These are phyloP conservation scores for Sphagnum fallax DNA, from an alignment of 228 moss, liverwort and hornwort genomes.

Conservation along the genomic window DNA sequence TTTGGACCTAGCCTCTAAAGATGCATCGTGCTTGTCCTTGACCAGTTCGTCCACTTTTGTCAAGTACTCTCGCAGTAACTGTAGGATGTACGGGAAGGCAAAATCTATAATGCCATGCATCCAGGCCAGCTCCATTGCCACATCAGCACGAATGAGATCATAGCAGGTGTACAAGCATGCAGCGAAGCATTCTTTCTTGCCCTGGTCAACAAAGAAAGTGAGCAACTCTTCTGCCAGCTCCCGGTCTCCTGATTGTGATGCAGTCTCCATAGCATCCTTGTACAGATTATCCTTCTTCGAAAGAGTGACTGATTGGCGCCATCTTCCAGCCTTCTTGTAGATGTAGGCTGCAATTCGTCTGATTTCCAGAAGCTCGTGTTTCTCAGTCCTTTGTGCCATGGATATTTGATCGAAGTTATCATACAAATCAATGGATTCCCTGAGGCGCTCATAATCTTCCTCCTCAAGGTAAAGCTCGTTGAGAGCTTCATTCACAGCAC, in stretches of 20 bases:
- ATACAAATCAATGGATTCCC: constrained; percentile 54
- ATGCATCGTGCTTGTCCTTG: constrained; percentile 33
- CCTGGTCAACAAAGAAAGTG: constrained; percentile 47
- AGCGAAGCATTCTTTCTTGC: constrained; percentile 59
- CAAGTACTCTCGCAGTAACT: constrained; percentile 53
- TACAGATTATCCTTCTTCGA: constrained; percentile 59
- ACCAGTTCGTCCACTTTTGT: constrained; percentile 44
- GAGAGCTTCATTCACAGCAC: constrained; percentile 54
- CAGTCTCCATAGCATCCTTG: constrained; percentile 62
- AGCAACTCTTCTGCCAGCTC: constrained; percentile 57
- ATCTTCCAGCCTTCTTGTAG: constrained; percentile 59
- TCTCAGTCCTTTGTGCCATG: constrained; percentile 50
- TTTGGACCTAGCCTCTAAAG: constrained; percentile 28
- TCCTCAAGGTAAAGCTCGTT: constrained; percentile 56
- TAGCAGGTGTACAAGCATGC: constrained; percentile 54
- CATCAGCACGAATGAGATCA: constrained; percentile 59
- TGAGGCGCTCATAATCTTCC: constrained; percentile 46
- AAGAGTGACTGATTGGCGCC: constrained; percentile 59
- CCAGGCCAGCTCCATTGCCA: constrained; percentile 57
- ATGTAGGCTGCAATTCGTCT: constrained; percentile 62
- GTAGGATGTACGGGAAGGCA: constrained; percentile 39
- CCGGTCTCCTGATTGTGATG: constrained; percentile 59
- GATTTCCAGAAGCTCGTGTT: constrained; percentile 52
- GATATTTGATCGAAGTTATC: constrained; percentile 58
- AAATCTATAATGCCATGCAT: constrained; percentile 48